Percentiles rank a stretch among this genome's conserved stretches.
These are phyloP conservation scores for Rachicladosporium sp. DNA, from an alignment of 2,329 filamentous ascomycete species.

Conservation along the genomic window DNA sequence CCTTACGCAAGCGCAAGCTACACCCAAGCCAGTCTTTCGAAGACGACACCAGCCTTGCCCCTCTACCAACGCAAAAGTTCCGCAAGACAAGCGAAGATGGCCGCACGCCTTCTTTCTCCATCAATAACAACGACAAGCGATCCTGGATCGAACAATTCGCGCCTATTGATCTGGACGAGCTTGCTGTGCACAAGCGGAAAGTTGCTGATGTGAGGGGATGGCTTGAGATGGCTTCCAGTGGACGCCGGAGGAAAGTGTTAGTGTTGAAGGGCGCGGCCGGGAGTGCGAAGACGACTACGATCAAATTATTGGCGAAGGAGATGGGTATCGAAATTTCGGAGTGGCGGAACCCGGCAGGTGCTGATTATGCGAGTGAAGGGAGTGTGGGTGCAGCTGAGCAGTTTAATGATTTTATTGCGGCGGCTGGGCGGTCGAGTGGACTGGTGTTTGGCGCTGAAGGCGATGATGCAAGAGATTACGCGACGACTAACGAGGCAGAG, in stretches of 20 bases:
- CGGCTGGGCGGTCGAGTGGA: conserved; percentile 67
- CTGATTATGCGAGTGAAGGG: conserved; percentile 46
- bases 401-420: conserved; percentile 83
- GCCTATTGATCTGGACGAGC: conserved; percentile 62
- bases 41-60: conserved; percentile 5
- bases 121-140: conserved; percentile 42
- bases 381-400: conserved; percentile 62
- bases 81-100: conserved; percentile 26
- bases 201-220: conserved; percentile 74
- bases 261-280: conserved; percentile 85
- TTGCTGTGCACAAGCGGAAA: conserved; percentile 92
- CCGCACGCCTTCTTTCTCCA: conserved; percentile 20
- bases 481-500: background rate
- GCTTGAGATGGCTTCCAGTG: conserved; percentile 62
- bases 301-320: conserved; percentile 65
- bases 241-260: conserved; percentile 27
- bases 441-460: conserved; percentile 27
- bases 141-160: conserved; percentile 85
- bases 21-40: conserved; percentile 10
- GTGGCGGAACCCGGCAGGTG: conserved; percentile 73
- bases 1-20: conserved; percentile 24
- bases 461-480: background rate
- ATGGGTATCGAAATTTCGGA: conserved; percentile 68
- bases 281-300: conserved; percentile 81
- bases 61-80: conserved; percentile 31